Evolutionary conservation across 2,329 filamentous ascomycete genomes (phyloP).

Genomic region (Nannizziopsis arthrosporioides): DNA sequence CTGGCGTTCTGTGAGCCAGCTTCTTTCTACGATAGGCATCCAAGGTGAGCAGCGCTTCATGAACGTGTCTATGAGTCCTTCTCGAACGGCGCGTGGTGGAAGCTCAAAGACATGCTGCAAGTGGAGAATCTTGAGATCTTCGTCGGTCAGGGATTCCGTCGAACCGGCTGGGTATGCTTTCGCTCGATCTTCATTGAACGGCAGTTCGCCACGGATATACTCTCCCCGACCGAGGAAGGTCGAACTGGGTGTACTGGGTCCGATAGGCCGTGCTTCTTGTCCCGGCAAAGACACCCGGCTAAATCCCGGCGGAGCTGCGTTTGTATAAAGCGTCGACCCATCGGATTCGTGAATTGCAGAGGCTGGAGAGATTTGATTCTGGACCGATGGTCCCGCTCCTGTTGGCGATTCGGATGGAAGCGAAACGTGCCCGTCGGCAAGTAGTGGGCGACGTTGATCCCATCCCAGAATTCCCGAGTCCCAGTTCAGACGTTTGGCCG

Average conservation of each 20-base stretch:
- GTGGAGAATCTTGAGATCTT: slow-evolving; percentile 21
- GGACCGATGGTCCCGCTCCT: slow-evolving; percentile 9
- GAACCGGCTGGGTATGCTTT: slow-evolving; percentile 19
- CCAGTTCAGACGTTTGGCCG: slow-evolving; percentile 9
- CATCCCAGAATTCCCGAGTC: slow-evolving; percentile 10
- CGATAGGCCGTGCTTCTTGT: slow-evolving; percentile 14
- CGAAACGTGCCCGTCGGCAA: slow-evolving; percentile 11
- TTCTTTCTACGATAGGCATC: slow-evolving; percentile 25
- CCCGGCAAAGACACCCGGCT: slow-evolving; percentile 1
- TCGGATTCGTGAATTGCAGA: slow-evolving; percentile 11
- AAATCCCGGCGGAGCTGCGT: slow-evolving; percentile 5
- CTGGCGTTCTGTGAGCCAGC: slow-evolving; percentile 22
- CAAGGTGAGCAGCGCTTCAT: slow-evolving; percentile 25
- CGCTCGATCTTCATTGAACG: slow-evolving; percentile 22
- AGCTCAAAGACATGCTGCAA: slow-evolving; percentile 22
- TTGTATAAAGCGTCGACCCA: slow-evolving; percentile 7
- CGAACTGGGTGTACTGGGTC: slow-evolving; percentile 15
- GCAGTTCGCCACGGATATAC: slow-evolving; percentile 21
- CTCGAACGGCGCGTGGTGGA: slow-evolving; percentile 21
- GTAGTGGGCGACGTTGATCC: slow-evolving; percentile 11
- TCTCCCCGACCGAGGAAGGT: slow-evolving; percentile 24
- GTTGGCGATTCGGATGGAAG: slow-evolving; percentile 12
- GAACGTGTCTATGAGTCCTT: slow-evolving; percentile 24
- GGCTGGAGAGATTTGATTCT: slow-evolving; percentile 9
- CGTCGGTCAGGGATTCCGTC: slow-evolving; percentile 20